Evolutionary conservation across 2,329 filamentous ascomycete genomes (phyloP).

Genomic region (Tympanopsis confertula): DNA sequence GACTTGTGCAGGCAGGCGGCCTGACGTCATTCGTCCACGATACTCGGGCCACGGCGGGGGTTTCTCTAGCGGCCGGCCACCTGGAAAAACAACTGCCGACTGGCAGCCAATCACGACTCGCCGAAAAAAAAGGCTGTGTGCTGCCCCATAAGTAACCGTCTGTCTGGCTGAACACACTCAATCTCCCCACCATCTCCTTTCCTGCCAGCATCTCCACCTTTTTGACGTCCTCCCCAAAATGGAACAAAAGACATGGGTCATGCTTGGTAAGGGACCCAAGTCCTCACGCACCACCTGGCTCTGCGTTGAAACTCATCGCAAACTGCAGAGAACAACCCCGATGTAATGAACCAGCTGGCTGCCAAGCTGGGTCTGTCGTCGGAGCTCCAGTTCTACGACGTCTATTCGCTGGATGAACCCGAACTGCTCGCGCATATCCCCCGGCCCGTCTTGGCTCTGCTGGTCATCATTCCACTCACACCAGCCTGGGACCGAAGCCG

Average conservation of each 20-base stretch:
- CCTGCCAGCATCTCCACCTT: slow-evolving; percentile 1
- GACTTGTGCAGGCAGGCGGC: too few relatives aligned
- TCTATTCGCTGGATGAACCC: slow-evolving; percentile 69
- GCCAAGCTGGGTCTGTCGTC: slow-evolving; percentile 60
- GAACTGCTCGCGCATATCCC: slow-evolving; percentile 67
- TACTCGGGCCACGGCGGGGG: too few relatives aligned
- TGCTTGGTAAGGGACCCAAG: slow-evolving; percentile 7
- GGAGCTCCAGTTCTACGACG: slow-evolving; percentile 65
- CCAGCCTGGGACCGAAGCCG: slow-evolving; percentile 16
- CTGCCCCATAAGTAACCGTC: too few relatives aligned
- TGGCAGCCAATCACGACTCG: too few relatives aligned
- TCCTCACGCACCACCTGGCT: neutral
- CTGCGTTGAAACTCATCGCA: neutral
- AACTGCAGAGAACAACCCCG: slow-evolving; percentile 49
- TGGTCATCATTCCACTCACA: slow-evolving; percentile 68
- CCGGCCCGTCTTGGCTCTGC: slow-evolving; percentile 63
- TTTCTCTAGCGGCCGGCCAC: too few relatives aligned
- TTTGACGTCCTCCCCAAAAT: slow-evolving; percentile 3
- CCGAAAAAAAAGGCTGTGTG: too few relatives aligned
- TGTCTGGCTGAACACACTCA: too few relatives aligned
- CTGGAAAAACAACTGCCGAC: too few relatives aligned
- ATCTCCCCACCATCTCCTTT: too few relatives aligned
- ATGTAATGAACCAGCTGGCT: slow-evolving; percentile 64
- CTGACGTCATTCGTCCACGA: too few relatives aligned
- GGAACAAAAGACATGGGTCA: slow-evolving; percentile 7